Evolutionary conservation across 306 rosid genomes (phyloP).

Genomic region (Lithocarpus polystachyus): DNA sequence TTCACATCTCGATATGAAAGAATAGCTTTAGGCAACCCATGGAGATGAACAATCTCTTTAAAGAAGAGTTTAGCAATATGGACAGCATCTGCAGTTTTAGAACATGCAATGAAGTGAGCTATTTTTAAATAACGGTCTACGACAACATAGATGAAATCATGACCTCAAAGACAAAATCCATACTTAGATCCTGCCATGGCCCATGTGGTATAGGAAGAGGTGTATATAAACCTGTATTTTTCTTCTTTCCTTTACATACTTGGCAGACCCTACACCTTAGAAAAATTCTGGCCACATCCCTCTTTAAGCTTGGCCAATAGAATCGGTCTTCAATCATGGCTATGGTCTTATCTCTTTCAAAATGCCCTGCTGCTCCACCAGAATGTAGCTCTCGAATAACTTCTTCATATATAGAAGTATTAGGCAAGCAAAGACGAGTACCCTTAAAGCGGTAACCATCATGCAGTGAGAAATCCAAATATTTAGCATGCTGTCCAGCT

Average conservation of each 20-base stretch:
- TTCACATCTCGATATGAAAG: background rate
- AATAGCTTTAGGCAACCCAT: background rate
- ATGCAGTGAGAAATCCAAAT: too few species aligned
- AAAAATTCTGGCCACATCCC: background rate
- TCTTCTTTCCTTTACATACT: background rate
- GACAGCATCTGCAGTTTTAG: background rate
- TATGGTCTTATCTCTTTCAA: too few species aligned
- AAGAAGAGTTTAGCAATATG: background rate
- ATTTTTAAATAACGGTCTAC: background rate
- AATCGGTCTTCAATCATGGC: background rate
- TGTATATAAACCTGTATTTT: background rate
- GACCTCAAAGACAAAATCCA: background rate
- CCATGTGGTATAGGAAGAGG: background rate
- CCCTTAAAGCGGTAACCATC: too few species aligned
- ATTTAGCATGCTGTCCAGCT: background rate
- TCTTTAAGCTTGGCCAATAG: background rate
- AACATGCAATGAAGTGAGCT: slow-evolving; percentile 8
- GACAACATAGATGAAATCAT: background rate
- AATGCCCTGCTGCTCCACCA: too few species aligned
- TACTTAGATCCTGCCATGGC: background rate
- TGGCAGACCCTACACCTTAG: background rate
- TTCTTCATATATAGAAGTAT: too few species aligned
- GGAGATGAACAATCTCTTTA: background rate
- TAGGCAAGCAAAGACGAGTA: too few species aligned
- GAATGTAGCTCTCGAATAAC: too few species aligned